phyloP scores from a whole-genome alignment of 495 filamentous ascomycete genomes.

The Penicillium argentinense region DNA sequence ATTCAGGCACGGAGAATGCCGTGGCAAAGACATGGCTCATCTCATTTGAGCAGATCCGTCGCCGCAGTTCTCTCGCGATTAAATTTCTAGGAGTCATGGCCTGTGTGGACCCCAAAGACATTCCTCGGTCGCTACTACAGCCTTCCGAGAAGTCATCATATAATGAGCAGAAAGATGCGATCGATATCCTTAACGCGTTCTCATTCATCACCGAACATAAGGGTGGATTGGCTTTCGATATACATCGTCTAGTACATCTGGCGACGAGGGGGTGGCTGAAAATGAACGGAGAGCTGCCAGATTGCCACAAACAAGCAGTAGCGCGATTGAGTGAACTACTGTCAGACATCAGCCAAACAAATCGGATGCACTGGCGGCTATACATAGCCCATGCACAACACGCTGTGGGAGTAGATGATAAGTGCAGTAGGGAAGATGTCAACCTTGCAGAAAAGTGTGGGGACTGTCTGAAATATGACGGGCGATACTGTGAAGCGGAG shows the following conservation, averaged over 20 bases:
- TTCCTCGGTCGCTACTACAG: conserved; percentile 37
- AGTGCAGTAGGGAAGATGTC: background rate
- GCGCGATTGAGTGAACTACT: conserved; percentile 20
- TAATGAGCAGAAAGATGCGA: conserved; percentile 22
- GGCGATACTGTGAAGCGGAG: conserved; percentile 2
- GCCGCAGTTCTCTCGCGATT: conserved; percentile 27
- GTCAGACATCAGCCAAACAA: conserved; percentile 17
- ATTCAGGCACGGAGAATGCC: conserved; percentile 35
- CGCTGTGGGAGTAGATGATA: background rate
- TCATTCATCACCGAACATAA: conserved; percentile 23
- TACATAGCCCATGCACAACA: conserved; percentile 27
- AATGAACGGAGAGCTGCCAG: conserved; percentile 8
- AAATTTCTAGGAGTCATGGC: conserved; percentile 44
- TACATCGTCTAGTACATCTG: conserved; percentile 40
- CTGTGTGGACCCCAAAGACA: conserved; percentile 40
- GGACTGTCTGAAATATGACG: background rate
- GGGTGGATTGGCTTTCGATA: conserved; percentile 2
- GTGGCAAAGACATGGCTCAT: conserved; percentile 48
- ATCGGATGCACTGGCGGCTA: conserved; percentile 23
- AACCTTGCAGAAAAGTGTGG: background rate
- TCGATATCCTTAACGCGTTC: conserved; percentile 25
- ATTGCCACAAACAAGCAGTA: conserved; percentile 6
- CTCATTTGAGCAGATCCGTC: conserved; percentile 46
- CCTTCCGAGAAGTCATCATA: background rate
- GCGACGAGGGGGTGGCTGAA: conserved; percentile 34